These are phyloP conservation scores for Suhomyces yuchorum DNA, from an alignment of 1,139 yeast genomes.

Conservation along the genomic window DNA sequence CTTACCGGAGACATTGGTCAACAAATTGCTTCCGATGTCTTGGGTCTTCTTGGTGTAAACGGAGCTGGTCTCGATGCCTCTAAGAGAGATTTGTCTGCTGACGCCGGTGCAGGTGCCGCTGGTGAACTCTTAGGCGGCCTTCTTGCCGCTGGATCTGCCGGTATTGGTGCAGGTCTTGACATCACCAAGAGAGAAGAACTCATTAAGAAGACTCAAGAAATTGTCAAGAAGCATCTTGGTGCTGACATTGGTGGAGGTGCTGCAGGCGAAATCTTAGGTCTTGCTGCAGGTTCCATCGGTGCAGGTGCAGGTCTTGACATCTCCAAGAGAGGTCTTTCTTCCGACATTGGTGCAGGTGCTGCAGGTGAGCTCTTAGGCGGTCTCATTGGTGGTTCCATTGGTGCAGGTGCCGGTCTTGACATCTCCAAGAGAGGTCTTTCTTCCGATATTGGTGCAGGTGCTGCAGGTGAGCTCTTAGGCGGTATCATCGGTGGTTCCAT, in stretches of 20 bases:
- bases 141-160: slow-evolving; percentile 4
- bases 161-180: slow-evolving; percentile 17
- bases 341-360: slow-evolving; percentile 7
- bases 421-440: slow-evolving; percentile 1
- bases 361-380: slow-evolving; percentile 7
- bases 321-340: slow-evolving; percentile 12
- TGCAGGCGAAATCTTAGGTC: slow-evolving; percentile 15
- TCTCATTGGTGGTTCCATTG: slow-evolving; percentile 10
- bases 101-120: slow-evolving; percentile 8
- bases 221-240: slow-evolving; percentile 12
- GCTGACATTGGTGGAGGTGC: slow-evolving; percentile 12
- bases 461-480: slow-evolving; percentile 1
- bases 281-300: slow-evolving; percentile 15
- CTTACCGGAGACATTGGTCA: background rate
- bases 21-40: background rate
- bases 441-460: background rate
- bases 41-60: slow-evolving; percentile 10
- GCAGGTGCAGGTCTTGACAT: slow-evolving; percentile 16
- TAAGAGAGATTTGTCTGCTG: slow-evolving; percentile 26
- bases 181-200: slow-evolving; percentile 19
- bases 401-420: slow-evolving; percentile 16
- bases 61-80: slow-evolving; percentile 16
- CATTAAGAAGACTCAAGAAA: slow-evolving; percentile 8
- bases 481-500: slow-evolving; percentile 8
- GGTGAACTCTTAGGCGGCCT: slow-evolving; percentile 6